Evolutionary conservation across 305 asterid genomes (phyloP), one percentile per base, ranked within the genome.

Genomic region (Solanum hybrid): DNA sequence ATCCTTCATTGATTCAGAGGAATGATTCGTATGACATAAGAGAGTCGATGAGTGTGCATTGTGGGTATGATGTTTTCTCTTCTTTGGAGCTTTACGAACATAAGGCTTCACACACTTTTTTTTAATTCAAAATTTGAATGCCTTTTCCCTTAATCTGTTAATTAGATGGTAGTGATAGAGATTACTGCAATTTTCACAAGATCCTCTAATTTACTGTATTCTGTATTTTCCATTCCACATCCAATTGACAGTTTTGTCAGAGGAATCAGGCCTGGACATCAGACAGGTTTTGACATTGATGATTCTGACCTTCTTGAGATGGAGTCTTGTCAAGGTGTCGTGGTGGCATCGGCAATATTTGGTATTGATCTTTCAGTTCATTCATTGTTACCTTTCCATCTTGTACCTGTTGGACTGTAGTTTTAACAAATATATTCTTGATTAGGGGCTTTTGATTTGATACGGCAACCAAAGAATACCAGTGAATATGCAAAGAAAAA

Each of bases 301-400:
- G 98, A 96, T 85, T 89, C 95, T 88, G 96, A 96, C 92, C 98
- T 96, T 91, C 92, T 92, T 90, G 96, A 94, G 92, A 96, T 96
- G 98, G 98, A 95, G 66, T 91, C 92, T 86, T 96, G 99, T 92
- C 94, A 89, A 91, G 97, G 96, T 75, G 95, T 95, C 77, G 96
- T 95, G 88, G 99, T 96, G 12, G 98, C 99, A 88, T 95, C 99
- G 40, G 99, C 99, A 91, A 92, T 95, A 90, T 96, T 96, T 94
- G 98, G 99, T 96, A 95, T 87, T 37, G 66, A 80, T 86, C 34
- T 85, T 84, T 90, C 88, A 60, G 37, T 35, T 88, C 80, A 38
- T 19, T 84, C 31, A 31, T 31, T 84, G 29, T 84, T 51, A 51
- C 31, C 2, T 51, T 51, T 84, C 31, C 75, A 29, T 84, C 31